Evolutionary conservation across 768 basidiomycete genomes (phyloP).

Genomic region (Goffeauzyma gilvescens): DNA sequence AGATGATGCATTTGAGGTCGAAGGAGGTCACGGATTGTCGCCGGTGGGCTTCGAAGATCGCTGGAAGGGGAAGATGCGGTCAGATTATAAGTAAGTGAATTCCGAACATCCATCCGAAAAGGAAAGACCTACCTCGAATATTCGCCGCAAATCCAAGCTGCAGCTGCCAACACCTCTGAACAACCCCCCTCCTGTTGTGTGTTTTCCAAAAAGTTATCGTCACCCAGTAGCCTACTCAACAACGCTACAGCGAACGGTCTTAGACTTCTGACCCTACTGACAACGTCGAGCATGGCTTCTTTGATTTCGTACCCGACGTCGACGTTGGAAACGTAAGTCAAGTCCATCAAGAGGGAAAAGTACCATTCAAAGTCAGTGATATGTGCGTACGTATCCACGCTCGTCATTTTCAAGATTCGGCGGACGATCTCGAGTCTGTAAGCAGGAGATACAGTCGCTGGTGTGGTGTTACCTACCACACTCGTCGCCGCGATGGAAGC

Average conservation of each 20-base stretch:
- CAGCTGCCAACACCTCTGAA: slow-evolving; percentile 74
- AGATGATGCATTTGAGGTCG: slow-evolving; percentile 41
- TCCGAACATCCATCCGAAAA: neutral
- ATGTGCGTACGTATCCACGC: slow-evolving; percentile 64
- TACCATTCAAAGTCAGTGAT: slow-evolving; percentile 95
- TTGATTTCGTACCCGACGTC: slow-evolving; percentile 58
- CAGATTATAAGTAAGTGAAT: slow-evolving; percentile 8
- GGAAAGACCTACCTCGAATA: slow-evolving; percentile 58
- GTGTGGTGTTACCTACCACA: slow-evolving; percentile 29
- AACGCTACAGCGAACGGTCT: slow-evolving; percentile 64
- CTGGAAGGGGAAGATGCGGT: slow-evolving; percentile 34
- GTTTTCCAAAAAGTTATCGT: slow-evolving; percentile 53
- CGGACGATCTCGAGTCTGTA: slow-evolving; percentile 71
- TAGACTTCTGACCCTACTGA: slow-evolving; percentile 56
- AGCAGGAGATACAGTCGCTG: slow-evolving; percentile 51
- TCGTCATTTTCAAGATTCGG: slow-evolving; percentile 68
- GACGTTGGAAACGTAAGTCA: slow-evolving; percentile 68
- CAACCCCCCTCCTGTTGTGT: slow-evolving; percentile 54
- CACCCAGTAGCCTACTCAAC: slow-evolving; percentile 61
- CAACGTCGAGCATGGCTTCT: slow-evolving; percentile 70
- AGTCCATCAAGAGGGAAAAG: slow-evolving; percentile 76
- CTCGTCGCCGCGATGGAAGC: slow-evolving; percentile 11
- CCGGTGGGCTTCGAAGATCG: slow-evolving; percentile 59
- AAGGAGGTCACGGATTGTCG: slow-evolving; percentile 51
- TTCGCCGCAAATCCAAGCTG: slow-evolving; percentile 92